Conservation (phyloP, 2,329 filamentous ascomycete genomes). For the Zymoseptoria pseudotritici region DNA sequence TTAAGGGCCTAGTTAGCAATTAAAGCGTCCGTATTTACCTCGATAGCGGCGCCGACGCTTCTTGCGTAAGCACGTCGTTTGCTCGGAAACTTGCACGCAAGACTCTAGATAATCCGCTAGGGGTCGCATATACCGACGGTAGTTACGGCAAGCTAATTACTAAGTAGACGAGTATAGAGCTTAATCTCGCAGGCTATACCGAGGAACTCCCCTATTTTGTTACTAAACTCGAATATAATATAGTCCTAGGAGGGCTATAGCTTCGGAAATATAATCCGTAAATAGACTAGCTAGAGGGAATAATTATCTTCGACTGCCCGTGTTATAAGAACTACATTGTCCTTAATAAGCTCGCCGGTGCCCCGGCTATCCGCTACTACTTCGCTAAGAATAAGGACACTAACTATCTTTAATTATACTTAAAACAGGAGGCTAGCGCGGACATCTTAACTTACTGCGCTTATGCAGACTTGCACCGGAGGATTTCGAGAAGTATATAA, state of each 20-base stretch:
- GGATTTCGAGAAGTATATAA: not conserved
- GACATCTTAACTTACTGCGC: not conserved
- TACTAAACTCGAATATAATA: not conserved
- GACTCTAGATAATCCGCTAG: not conserved
- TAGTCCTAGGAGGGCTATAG: not conserved
- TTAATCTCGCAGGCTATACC: not conserved
- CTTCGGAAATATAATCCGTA: not conserved
- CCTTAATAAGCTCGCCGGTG: not conserved
- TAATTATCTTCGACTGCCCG: not conserved
- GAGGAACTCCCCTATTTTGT: not conserved
- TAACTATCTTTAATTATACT: not conserved
- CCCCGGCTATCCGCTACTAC: not conserved
- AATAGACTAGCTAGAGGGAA: not conserved
- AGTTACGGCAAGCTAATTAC: not conserved
- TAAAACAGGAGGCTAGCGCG: not conserved
- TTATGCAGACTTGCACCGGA: not conserved
- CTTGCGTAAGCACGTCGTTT: not conserved
- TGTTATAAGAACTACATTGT: not conserved
- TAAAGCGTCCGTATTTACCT: not conserved
- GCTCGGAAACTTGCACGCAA: not conserved
- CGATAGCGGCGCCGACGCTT: not conserved
- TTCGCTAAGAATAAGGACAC: not conserved
- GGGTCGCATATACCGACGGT: not conserved
- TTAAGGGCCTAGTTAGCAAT: not conserved
- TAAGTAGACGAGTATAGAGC: not conserved